Conservation (phyloP, 163 green algal species). For the Chlamydomonas reinhardtii region DNA sequence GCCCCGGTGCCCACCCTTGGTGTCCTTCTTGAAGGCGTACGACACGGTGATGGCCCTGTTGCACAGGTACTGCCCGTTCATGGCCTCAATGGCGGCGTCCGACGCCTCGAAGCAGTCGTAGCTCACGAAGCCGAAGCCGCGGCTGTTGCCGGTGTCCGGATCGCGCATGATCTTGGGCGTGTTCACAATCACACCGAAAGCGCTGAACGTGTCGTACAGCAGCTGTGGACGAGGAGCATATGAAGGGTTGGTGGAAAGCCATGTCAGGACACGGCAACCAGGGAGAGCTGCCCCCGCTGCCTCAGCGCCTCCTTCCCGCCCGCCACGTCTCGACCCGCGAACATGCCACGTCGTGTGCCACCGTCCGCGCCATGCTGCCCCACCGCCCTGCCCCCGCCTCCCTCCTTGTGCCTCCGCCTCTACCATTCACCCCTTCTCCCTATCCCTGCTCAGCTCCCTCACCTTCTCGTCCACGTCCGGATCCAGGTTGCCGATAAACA, state of each 20-base stretch:
- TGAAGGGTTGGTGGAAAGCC: too few relatives aligned
- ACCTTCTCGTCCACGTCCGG: conserved; percentile 98
- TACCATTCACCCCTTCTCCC: too few relatives aligned
- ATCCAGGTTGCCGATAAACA: conserved; percentile 99
- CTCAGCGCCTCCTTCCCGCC: too few relatives aligned
- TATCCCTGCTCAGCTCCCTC: background rate
- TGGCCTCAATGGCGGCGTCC: conserved; percentile 96
- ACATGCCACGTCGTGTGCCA: too few relatives aligned
- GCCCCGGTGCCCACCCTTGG: conserved; percentile 70
- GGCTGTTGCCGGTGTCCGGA: conserved; percentile 89
- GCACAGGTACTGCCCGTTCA: conserved; percentile 97
- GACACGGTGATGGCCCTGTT: conserved; percentile 94
- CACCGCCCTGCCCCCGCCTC: too few relatives aligned
- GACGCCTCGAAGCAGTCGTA: conserved; percentile 91
- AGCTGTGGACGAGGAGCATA: conserved; percentile 69
- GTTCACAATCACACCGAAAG: conserved; percentile 95
- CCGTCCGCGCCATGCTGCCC: background rate
- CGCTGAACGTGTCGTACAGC: conserved; percentile 98
- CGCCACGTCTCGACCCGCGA: too few relatives aligned
- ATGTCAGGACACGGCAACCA: too few relatives aligned
- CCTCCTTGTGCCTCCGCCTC: too few relatives aligned
- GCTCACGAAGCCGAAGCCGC: conserved; percentile 97
- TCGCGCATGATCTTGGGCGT: conserved; percentile 98
- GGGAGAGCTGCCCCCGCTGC: too few relatives aligned
- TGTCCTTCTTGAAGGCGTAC: conserved; percentile 99